phyloP scores from a whole-genome alignment of 1,284 basidiomycete genomes.

The Chalciporus sp. region DNA sequence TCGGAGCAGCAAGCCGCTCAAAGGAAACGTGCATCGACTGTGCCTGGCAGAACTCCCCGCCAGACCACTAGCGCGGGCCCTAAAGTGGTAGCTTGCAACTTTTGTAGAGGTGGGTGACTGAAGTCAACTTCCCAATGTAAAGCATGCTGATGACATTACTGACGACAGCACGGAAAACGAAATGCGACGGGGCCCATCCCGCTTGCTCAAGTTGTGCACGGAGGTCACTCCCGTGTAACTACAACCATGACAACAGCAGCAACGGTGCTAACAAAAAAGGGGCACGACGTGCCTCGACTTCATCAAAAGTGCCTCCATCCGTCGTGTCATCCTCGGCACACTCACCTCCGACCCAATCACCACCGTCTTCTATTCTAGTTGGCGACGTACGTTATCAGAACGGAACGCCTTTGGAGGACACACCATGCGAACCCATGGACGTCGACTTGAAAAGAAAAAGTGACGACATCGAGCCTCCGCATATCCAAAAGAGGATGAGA shows the following conservation, averaged over 20 bases:
- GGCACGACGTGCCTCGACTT: constrained; percentile 48
- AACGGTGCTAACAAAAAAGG: constrained; percentile 50
- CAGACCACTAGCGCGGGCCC: constrained; percentile 69
- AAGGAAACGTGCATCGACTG: constrained; percentile 66
- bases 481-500: constrained; percentile 42
- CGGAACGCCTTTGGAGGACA: constrained; percentile 31
- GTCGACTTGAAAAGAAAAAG: constrained; percentile 41
- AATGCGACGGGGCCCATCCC: constrained; percentile 79
- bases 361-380: constrained; percentile 42
- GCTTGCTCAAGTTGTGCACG: constrained; percentile 78
- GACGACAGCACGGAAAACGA: constrained; percentile 73
- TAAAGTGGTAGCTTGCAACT: constrained; percentile 82
- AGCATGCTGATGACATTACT: constrained; percentile 9
- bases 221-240: constrained; percentile 71
- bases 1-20: constrained; percentile 61
- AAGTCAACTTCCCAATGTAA: constrained; percentile 5
- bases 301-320: constrained; percentile 41
- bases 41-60: constrained; percentile 61
- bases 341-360: constrained; percentile 53
- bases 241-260: constrained; percentile 62
- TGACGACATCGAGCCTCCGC: constrained; percentile 34
- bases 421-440: constrained; percentile 30
- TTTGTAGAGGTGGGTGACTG: constrained; percentile 68
- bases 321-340: constrained; percentile 47
- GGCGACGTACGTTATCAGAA: constrained; percentile 37